These are phyloP conservation scores for Tylopilus plumbeoviolaceoides DNA, from an alignment of 768 basidiomycete species.

Conservation along the genomic window DNA sequence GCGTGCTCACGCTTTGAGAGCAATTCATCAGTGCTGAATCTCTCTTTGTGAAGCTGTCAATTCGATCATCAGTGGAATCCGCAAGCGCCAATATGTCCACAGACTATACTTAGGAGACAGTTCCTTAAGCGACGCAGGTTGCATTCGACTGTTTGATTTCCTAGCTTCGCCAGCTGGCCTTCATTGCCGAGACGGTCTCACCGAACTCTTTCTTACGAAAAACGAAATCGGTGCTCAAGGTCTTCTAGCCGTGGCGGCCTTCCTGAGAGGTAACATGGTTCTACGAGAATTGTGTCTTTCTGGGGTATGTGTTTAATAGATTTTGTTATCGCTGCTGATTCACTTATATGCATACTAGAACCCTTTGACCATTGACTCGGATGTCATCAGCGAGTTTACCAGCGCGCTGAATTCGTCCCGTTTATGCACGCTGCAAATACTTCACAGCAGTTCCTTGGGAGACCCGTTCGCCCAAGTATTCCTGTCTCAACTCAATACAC, in stretches of 20 bases:
- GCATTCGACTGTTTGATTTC: conserved; percentile 49
- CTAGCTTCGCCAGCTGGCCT: conserved; percentile 46
- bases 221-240: conserved; percentile 55
- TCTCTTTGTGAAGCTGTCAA: conserved; percentile 41
- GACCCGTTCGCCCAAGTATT: conserved; percentile 49
- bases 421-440: conserved; percentile 48
- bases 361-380: conserved; percentile 35
- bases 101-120: conserved; percentile 56
- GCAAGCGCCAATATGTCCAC: conserved; percentile 43
- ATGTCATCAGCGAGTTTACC: conserved; percentile 38
- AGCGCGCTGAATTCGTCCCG: conserved; percentile 52
- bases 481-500: conserved; percentile 46
- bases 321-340: conserved; percentile 9
- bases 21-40: neutral
- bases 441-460: conserved; percentile 45
- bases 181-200: conserved; percentile 37
- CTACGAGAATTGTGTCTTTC: conserved; percentile 53
- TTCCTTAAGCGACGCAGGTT: conserved; percentile 54
- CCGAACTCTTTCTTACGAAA: conserved; percentile 54
- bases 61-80: conserved; percentile 45
- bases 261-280: conserved; percentile 42
- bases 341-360: conserved; percentile 32
- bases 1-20: neutral
- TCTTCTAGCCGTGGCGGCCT: conserved; percentile 49
- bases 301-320: conserved; percentile 40